These are phyloP conservation scores for Metschnikowia cerradonensis DNA, from an alignment of 805 yeast genomes.

Conservation along the genomic window DNA sequence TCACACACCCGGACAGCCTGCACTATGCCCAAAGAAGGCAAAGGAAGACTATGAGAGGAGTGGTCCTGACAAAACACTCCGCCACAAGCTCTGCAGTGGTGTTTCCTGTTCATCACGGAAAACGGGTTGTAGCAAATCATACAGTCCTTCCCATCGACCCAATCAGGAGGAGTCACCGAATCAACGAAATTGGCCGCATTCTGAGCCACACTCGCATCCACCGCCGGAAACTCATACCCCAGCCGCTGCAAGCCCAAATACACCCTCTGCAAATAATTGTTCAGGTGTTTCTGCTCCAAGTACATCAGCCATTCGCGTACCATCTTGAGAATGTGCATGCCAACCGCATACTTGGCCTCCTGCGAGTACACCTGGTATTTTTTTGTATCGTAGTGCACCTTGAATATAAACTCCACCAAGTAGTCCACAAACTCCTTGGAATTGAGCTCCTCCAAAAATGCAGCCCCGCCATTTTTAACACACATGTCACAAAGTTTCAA, in stretches of 20 bases:
- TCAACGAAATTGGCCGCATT: slow-evolving; percentile 60
- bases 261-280: slow-evolving; percentile 58
- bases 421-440: slow-evolving; percentile 85
- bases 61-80: slow-evolving; percentile 88
- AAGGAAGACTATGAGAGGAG: slow-evolving; percentile 65
- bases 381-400: slow-evolving; percentile 34
- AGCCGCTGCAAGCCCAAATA: slow-evolving; percentile 58
- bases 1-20: slow-evolving; percentile 94
- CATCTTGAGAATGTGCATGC: slow-evolving; percentile 54
- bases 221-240: slow-evolving; percentile 64
- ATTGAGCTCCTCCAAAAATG: slow-evolving; percentile 73
- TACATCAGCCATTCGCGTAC: slow-evolving; percentile 77
- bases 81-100: slow-evolving; percentile 96
- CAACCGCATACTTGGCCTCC: slow-evolving; percentile 41
- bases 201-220: slow-evolving; percentile 25
- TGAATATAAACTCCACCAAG: slow-evolving; percentile 46
- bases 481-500: slow-evolving; percentile 79
- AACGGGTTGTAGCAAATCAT: slow-evolving; percentile 87
- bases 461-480: slow-evolving; percentile 88
- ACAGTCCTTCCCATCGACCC: slow-evolving; percentile 94
- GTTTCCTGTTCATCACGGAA: slow-evolving; percentile 81
- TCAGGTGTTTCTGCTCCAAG: slow-evolving; percentile 58
- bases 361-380: slow-evolving; percentile 18
- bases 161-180: slow-evolving; percentile 91
- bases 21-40: slow-evolving; percentile 81